Base-by-base conservation (phyloP, 2,329 filamentous ascomycete species). In the Neonectria punicea region DNA sequence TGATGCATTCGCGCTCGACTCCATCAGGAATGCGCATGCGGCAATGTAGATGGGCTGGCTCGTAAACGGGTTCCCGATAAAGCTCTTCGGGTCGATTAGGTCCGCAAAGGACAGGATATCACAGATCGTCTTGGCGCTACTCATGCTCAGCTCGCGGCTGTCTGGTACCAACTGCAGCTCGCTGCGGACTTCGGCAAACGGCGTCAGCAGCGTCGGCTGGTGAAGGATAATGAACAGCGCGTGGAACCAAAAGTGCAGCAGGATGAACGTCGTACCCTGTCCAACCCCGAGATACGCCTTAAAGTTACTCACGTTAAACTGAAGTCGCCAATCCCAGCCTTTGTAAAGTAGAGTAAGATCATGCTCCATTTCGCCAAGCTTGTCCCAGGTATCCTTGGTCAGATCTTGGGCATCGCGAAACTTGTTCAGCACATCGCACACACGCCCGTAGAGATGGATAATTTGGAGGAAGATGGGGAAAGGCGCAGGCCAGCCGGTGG, bases 41-140 rank as follows among this genome's bases (percentile, higher is more conserved):
- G 93, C 93, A 65, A 97, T 95, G 72, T 97, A 97, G 74, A 97
- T 97, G 0, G 93, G 93, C 77, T 97, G 93, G 53, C 92, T 93
- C 0, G 93, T 96, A 70, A 97, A 97, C 0, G 93, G 93, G 65
- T 96, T 97, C 1, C 93, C 93, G 36, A 94, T 90, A 61, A 94
- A 93, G 71, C 93, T 94, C 76, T 93, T 94, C 0, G 92, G 89
- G 76, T 97, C 93, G 56, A 96, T 93, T 10, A 97, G 81, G 74
- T 97, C 93, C 0, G 93, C 92, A 77, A 97, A 97, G 1, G 92
- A 91, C 9, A 97, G 80, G 16, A 97, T 97, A 72, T 97, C 93
- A 36, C 93, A 93, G 65, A 97, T 96, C 0, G 93, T 97, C 81
- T 97, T 97, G 13, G 93, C 94, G 25, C 93, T 95, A 14, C 92